Evolutionary conservation across 2,329 filamentous ascomycete genomes (phyloP).

Genomic region (Ascochyta fabae): DNA sequence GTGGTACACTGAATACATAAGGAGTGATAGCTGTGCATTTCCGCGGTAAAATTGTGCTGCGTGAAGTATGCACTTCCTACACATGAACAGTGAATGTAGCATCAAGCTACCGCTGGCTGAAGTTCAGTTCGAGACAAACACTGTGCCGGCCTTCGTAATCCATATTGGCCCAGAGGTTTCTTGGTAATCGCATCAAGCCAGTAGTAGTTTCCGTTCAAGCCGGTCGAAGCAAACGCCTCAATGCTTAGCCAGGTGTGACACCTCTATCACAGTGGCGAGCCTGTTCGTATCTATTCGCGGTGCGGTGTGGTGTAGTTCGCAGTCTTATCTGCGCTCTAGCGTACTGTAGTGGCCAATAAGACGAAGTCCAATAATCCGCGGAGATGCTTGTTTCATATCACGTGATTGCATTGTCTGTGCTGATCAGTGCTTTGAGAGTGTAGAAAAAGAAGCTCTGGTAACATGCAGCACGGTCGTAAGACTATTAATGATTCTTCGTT

Average conservation of each 20-base stretch:
- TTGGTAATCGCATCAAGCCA: no score
- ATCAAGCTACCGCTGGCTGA: not conserved
- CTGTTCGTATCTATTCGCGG: constrained; percentile 15
- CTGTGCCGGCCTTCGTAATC: no score
- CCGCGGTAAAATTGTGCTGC: not conserved
- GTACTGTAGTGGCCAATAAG: constrained; percentile 1
- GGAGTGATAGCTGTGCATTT: not conserved
- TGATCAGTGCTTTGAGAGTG: not conserved
- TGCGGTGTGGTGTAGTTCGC: constrained; percentile 6
- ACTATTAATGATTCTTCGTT: not conserved
- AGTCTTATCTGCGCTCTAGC: constrained; percentile 12
- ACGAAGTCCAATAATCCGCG: not conserved
- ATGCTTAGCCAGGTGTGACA: constrained; percentile 9
- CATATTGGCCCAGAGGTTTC: no score
- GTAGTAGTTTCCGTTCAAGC: not conserved
- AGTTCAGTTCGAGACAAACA: not conserved
- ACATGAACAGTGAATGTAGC: not conserved
- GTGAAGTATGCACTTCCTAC: not conserved
- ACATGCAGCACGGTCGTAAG: not conserved
- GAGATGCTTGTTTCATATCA: constrained; percentile 14
- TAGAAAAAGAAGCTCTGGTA: not conserved
- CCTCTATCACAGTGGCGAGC: constrained; percentile 8
- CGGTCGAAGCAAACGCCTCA: constrained; percentile 16
- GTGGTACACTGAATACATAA: constrained; percentile 10
- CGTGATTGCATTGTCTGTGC: not conserved